Base-by-base conservation (phyloP, 441 rosid genomes). In the Bocquillonia castaneifolia region DNA sequence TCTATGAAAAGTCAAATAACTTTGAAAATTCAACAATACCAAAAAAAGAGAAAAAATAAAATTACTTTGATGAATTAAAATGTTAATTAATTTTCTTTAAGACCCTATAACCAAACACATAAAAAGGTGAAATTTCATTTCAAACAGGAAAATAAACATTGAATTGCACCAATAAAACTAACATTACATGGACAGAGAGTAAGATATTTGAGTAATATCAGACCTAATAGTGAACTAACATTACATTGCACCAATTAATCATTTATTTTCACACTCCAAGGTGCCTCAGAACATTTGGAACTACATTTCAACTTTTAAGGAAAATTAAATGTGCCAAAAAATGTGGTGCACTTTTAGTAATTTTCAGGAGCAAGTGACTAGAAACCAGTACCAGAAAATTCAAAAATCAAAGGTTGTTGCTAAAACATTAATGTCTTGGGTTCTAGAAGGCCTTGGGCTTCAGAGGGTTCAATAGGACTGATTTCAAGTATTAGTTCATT, bases 131-230 rank as follows among this genome's bases (percentile, higher is more conserved):
- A 8, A 17, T 40, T 42, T 48, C 29, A 18, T 25, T 50, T 53
- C 50, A 26, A 17, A 36, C 59, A 50, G 58, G 3, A 18, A 57
- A 56, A 28, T 32, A 67, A 67, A 55, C n/a, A n/a, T 40, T 44
- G 66, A 45, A 70, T 17, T 23, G 45, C 39, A 55, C 55, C n/a
- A n/a, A n/a, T n/a, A n/a, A n/a, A 65, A 51, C 12, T 58, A 42
- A 64, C 40, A 51, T 71, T 52, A 39, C 42, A 68, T 57, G 15
- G 48, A 63, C 50, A n/a, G n/a, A n/a, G n/a, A n/a, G n/a, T n/a
- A n/a, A n/a, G n/a, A n/a, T n/a, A n/a, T n/a, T n/a, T n/a, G n/a
- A n/a, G n/a, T n/a, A n/a, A n/a, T n/a, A n/a, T n/a, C n/a, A n/a
- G n/a, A n/a, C n/a, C n/a, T n/a, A n/a, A n/a, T n/a, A n/a, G n/a